Evolutionary conservation across 495 filamentous ascomycete genomes (phyloP).

Genomic region (Achaetomiella virescens): DNA sequence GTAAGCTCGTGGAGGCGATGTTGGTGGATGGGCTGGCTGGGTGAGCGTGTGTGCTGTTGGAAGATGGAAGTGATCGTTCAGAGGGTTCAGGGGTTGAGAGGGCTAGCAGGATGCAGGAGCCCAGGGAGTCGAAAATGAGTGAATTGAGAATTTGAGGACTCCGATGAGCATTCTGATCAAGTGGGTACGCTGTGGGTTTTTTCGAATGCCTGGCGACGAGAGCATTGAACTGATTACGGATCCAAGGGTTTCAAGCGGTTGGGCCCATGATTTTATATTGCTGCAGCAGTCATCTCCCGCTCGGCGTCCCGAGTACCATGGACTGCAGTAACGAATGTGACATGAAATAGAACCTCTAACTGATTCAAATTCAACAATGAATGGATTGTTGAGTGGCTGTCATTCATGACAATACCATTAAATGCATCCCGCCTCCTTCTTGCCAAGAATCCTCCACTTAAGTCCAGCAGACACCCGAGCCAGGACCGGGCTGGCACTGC

Average conservation of each 20-base stretch:
- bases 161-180: no score
- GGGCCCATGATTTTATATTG: background rate
- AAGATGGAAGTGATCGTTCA: no score
- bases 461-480: background rate
- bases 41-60: background rate
- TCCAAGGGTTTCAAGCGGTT: background rate
- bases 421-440: background rate
- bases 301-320: background rate
- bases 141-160: no score
- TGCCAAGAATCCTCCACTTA: background rate
- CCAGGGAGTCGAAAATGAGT: no score
- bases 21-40: constrained; percentile 25
- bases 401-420: background rate
- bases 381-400: background rate
- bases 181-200: no score
- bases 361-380: no score
- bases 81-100: background rate
- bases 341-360: background rate
- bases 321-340: background rate
- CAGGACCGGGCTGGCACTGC: background rate
- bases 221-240: no score
- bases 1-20: constrained; percentile 36
- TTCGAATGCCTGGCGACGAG: no score
- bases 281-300: background rate
- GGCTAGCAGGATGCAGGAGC: background rate